Evolutionary conservation across 768 basidiomycete genomes (phyloP).

Genomic region (Lentinula guzmanii): DNA sequence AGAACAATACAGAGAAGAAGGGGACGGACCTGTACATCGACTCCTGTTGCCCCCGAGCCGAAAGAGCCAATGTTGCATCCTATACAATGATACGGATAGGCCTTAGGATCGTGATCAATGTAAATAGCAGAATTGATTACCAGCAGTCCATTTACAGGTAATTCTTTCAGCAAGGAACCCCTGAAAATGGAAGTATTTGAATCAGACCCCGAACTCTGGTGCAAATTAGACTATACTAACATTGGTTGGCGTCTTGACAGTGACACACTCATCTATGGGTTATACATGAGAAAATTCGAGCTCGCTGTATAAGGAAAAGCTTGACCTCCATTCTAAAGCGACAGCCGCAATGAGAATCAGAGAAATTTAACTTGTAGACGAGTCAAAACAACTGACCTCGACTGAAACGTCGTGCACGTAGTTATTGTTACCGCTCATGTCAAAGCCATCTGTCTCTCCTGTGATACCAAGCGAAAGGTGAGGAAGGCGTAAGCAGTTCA

Average conservation of each 20-base stretch:
- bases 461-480: not conserved
- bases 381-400: constrained; percentile 11
- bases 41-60: constrained; percentile 14
- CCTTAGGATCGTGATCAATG: not conserved
- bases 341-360: no score
- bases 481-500: not conserved
- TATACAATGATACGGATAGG: not conserved
- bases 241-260: constrained; percentile 24
- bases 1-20: not conserved
- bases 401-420: constrained; percentile 26
- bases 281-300: not conserved
- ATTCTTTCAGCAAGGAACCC: constrained; percentile 14
- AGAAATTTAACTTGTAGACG: no score
- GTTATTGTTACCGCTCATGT: constrained; percentile 21
- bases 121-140: not conserved
- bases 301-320: not conserved
- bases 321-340: not conserved
- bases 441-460: constrained; percentile 18
- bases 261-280: constrained; percentile 24
- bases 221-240: not conserved
- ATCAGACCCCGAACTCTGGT: not conserved
- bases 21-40: constrained; percentile 11
- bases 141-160: constrained; percentile 14
- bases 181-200: not conserved
- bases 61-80: constrained; percentile 20